Evolutionary conservation across 805 yeast genomes (phyloP).

Genomic region (Starmerella etchellsii): DNA sequence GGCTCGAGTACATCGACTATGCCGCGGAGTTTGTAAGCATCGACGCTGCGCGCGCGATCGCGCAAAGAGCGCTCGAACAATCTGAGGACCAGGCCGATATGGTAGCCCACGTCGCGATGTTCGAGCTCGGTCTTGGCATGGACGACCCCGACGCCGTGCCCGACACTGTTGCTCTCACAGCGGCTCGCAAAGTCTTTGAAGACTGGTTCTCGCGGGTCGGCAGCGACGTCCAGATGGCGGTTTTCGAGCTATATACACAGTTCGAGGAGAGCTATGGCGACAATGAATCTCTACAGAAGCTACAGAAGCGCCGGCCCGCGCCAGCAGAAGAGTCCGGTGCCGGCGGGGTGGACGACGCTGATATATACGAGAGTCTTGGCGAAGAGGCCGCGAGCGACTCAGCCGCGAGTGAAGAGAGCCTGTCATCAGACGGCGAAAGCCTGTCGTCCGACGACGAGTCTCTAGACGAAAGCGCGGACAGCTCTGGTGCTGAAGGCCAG

Average conservation of each 20-base stretch:
- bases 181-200: slow-evolving; percentile 45
- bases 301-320: slow-evolving; percentile 42
- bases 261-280: slow-evolving; percentile 58
- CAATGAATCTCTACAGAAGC: slow-evolving; percentile 26
- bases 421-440: too few species aligned
- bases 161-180: slow-evolving; percentile 36
- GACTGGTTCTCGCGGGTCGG: too few species aligned
- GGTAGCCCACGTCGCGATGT: slow-evolving; percentile 59
- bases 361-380: too few species aligned
- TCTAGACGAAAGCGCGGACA: too few species aligned
- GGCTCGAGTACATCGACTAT: slow-evolving; percentile 40
- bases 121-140: slow-evolving; percentile 47
- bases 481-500: too few species aligned
- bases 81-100: slow-evolving; percentile 26
- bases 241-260: slow-evolving; percentile 48
- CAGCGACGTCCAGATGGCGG: slow-evolving; percentile 32
- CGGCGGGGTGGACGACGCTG: neutral
- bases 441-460: too few species aligned
- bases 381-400: too few species aligned
- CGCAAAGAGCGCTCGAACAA: slow-evolving; percentile 24
- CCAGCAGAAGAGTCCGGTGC: slow-evolving; percentile 29
- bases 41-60: slow-evolving; percentile 41
- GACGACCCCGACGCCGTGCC: slow-evolving; percentile 37
- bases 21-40: slow-evolving; percentile 50
- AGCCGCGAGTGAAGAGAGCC: too few species aligned